These are phyloP conservation scores for Aciculosporium take DNA, from an alignment of 2,329 filamentous ascomycete genomes.

Conservation along the genomic window DNA sequence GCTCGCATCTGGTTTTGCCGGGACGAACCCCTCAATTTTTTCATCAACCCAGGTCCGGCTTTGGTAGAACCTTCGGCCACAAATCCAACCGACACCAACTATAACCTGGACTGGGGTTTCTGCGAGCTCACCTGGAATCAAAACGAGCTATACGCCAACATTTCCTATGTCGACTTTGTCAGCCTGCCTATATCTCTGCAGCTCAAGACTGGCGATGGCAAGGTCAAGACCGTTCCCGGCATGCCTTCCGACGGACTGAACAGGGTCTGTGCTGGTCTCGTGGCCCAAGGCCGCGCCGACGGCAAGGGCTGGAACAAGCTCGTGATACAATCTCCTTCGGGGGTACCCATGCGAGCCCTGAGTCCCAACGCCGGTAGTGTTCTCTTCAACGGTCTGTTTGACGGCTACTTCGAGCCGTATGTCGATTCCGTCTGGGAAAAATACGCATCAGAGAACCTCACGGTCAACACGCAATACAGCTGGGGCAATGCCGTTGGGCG, in stretches of 20 bases:
- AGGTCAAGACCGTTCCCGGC: slow-evolving; percentile 32
- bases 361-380: slow-evolving; percentile 37
- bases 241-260: slow-evolving; percentile 32
- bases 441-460: slow-evolving; percentile 30
- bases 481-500: slow-evolving; percentile 35
- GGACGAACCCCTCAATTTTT: slow-evolving; percentile 47
- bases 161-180: slow-evolving; percentile 66
- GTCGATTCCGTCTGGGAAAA: slow-evolving; percentile 37
- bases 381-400: slow-evolving; percentile 29
- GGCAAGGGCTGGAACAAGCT: slow-evolving; percentile 38
- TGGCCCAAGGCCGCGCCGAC: slow-evolving; percentile 30
- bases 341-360: slow-evolving; percentile 31
- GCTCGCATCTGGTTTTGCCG: slow-evolving; percentile 60
- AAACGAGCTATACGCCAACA: slow-evolving; percentile 49
- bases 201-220: slow-evolving; percentile 32
- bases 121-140: slow-evolving; percentile 55
- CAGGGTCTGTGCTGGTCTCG: slow-evolving; percentile 29
- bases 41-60: slow-evolving; percentile 55
- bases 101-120: slow-evolving; percentile 49
- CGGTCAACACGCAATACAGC: slow-evolving; percentile 37
- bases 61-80: slow-evolving; percentile 62
- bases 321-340: slow-evolving; percentile 27
- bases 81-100: slow-evolving; percentile 50
- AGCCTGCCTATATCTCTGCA: slow-evolving; percentile 45
- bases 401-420: slow-evolving; percentile 35